Conservation (phyloP, 2,329 filamentous ascomycete genomes). For the Pyrenophora graminea region DNA sequence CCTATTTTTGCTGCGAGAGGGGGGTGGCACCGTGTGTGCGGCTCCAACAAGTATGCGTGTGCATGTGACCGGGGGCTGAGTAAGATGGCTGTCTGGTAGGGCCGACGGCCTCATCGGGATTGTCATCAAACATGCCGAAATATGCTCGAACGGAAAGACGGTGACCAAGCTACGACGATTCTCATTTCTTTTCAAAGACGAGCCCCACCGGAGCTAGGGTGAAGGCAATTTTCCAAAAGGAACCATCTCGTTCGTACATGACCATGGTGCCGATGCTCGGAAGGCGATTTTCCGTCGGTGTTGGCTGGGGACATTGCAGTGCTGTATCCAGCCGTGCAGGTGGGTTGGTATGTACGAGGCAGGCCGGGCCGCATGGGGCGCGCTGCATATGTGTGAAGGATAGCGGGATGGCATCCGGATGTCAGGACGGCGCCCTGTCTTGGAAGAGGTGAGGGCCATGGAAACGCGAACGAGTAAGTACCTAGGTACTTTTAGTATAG, state of each 20-base stretch:
- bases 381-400: not conserved
- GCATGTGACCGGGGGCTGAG: not conserved
- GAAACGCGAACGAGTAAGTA: too few relatives aligned
- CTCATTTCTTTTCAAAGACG: constrained; percentile 1
- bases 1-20: too few relatives aligned
- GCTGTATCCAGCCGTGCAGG: not conserved
- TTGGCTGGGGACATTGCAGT: not conserved
- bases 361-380: not conserved
- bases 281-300: constrained; percentile 1
- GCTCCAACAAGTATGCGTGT: constrained; percentile 5
- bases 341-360: not conserved
- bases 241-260: not conserved
- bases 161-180: not conserved
- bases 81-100: not conserved
- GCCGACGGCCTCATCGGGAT: not conserved
- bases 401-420: too few relatives aligned
- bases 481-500: too few relatives aligned
- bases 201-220: constrained; percentile 1
- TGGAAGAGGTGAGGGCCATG: too few relatives aligned
- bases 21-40: not conserved
- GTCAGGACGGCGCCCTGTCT: not conserved
- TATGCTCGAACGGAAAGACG: not conserved
- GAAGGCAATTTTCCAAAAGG: constrained; percentile 7
- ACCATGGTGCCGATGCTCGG: not conserved
- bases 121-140: not conserved